Base-by-base conservation (phyloP, 164 flowering plant species). In the Berberis vulgaris region DNA sequence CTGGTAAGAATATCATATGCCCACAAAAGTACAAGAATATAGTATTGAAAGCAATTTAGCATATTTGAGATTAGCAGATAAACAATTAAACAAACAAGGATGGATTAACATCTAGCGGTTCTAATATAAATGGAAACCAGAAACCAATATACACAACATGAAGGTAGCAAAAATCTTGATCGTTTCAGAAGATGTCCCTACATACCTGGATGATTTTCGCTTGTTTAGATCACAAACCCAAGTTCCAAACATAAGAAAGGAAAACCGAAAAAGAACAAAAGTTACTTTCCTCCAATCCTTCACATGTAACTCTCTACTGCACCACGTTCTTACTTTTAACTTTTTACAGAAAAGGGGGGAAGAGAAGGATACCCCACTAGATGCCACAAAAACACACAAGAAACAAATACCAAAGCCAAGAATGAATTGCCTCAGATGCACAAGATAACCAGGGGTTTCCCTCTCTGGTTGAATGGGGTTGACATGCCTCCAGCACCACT, bases 381-480 rank as follows among this genome's bases (percentile, higher is more conserved):
- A 39, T 47, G 63, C 52, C n/a, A 65, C 63, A 66, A 56, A 3
- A 38, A 46, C 26, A 44, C 54, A 47, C 45, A 41, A 26, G 13
- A 39, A 64, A 44, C 49, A 63, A 60, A 67, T 63, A 70, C 60
- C 55, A 71, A 64, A 67, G 79, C 79, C 79, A 76, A 76, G 79
- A 76, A 76, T 76, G 79, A 61, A 67, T 60, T 67, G 62, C 67
- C 79, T 60, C 47, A 53, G 54, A 71, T 67, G 62, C 62, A 52
- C 61, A 74, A 57, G 61, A 43, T 49, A 68, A 69, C 59, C 54
- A 44, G 67, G 66, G 71, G 54, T 57, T 61, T 63, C 70, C 68
- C 59, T 59, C 54, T 62, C 64, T 74, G 72, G 71, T 57, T 45
- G 26, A 47, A 11, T 59, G 3, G 44, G 55, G 60, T 54, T 62